Evolutionary conservation across 2,329 filamentous ascomycete genomes (phyloP).

Genomic region (Fusarium oxysporum): DNA sequence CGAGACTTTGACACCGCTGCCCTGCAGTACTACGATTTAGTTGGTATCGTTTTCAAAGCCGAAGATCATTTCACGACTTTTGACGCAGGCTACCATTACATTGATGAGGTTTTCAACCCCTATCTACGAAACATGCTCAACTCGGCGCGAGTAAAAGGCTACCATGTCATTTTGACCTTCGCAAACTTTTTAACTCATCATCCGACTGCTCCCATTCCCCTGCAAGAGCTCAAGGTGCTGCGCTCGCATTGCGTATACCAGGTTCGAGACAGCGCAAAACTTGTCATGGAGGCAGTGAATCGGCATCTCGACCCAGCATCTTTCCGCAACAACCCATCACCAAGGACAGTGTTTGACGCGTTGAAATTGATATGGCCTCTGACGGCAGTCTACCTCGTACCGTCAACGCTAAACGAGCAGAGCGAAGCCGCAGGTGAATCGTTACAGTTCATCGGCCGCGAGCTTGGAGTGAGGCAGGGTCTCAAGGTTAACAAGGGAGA

Average conservation of each 20-base stretch:
- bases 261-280: conserved; percentile 45
- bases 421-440: conserved; percentile 43
- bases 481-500: conserved; percentile 41
- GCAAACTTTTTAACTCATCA: conserved; percentile 53
- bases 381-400: conserved; percentile 47
- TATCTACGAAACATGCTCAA: conserved; percentile 52
- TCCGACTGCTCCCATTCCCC: conserved; percentile 36
- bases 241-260: conserved; percentile 45
- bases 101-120: conserved; percentile 33
- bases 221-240: conserved; percentile 44
- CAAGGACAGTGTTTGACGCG: conserved; percentile 52
- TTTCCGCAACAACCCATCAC: conserved; percentile 44
- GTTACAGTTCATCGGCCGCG: conserved; percentile 50
- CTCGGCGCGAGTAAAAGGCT: conserved; percentile 51
- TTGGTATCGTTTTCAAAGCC: conserved; percentile 43
- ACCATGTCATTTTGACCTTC: conserved; percentile 49
- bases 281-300: conserved; percentile 47
- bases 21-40: conserved; percentile 43
- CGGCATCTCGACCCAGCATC: conserved; percentile 42
- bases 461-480: conserved; percentile 54
- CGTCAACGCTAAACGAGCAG: conserved; percentile 47
- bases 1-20: conserved; percentile 47
- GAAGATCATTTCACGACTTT: conserved; percentile 38
- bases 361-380: conserved; percentile 55
- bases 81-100: conserved; percentile 13